Base-by-base conservation (phyloP, 2,329 filamentous ascomycete genomes). In the Epichloe hybrida region DNA sequence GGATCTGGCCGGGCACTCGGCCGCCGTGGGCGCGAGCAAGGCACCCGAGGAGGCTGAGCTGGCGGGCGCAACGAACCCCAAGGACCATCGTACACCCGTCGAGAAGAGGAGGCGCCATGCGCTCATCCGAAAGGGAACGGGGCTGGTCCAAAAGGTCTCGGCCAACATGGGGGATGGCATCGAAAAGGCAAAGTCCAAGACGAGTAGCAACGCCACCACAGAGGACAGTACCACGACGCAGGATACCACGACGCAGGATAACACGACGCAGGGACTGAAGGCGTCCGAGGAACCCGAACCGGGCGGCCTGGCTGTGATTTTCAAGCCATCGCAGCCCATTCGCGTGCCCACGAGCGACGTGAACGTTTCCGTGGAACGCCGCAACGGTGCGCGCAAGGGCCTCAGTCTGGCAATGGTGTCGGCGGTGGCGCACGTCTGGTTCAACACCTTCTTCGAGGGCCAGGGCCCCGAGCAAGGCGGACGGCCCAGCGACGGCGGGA, bases 361-460 rank as follows among this genome's bases (percentile, higher is more conserved):
- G 58, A 95, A 95, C 64, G 86, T 97, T 56, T 83, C 89, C 47
- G 81, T 96, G 23, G 90, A 97, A 68, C 80, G 88, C 7, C 81
- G 90, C 37, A 95, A 89, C 67, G 86, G 84, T 60, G 81, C 86
- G 1, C 77, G 79, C 4, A 86, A 86, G 59, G 80, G 79, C 9
- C 84, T 93, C 66, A 85, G 88, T 1, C 79, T 88, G 57, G 89
- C 88, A 0, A 87, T 97, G 82, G 88, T 96, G 3, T 95, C 91
- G 0, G 83, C 90, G 0, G 83, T 97, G 9, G 90, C 90, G 0
- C 91, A 97, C 61, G 87, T 95, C 15, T 98, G 93, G 93, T 95
- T 96, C 73, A 98, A 98, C 62, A 74, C 83, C 2, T 97, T 83
- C 67, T 97, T 97, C 60, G 93, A 97, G 68, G 89, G 90, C 43